phyloP scores from a whole-genome alignment of 805 yeast genomes.

The Lipomyces mesembrius region DNA sequence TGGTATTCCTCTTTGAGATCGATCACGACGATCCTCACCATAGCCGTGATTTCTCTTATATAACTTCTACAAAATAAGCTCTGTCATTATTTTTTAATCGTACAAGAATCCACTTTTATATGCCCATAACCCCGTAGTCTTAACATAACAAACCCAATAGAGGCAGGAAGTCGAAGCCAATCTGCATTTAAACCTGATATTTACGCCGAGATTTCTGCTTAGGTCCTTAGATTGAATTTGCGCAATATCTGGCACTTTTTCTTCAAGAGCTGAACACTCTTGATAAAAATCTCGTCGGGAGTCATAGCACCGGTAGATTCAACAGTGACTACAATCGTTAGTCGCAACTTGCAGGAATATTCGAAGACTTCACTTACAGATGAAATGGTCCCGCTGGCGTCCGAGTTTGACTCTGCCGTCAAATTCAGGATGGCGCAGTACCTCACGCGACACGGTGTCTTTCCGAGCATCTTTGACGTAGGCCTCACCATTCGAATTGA shows the following conservation, averaged over 20 bases:
- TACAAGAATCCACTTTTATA: not conserved
- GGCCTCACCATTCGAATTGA: slow-evolving; percentile 58
- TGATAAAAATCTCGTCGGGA: slow-evolving; percentile 94
- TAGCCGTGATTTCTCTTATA: not conserved
- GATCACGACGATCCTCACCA: not conserved
- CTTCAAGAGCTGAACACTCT: slow-evolving; percentile 81
- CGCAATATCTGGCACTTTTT: slow-evolving; percentile 55
- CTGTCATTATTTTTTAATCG: not conserved
- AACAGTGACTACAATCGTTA: slow-evolving; percentile 59
- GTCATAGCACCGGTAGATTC: slow-evolving; percentile 97
- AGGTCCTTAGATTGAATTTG: slow-evolving; percentile 31
- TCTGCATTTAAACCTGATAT: not conserved
- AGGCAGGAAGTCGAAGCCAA: not conserved
- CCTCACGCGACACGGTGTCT: slow-evolving; percentile 97
- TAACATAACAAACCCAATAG: not conserved
- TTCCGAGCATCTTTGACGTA: slow-evolving; percentile 85
- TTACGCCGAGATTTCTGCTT: not conserved
- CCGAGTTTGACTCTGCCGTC: slow-evolving; percentile 88
- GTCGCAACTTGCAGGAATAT: not conserved
- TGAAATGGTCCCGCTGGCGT: slow-evolving; percentile 87
- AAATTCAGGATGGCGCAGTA: slow-evolving; percentile 89
- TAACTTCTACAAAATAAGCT: not conserved
- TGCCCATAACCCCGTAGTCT: slow-evolving; percentile 1
- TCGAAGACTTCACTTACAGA: slow-evolving; percentile 48
- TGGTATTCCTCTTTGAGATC: not conserved